phyloP scores from a whole-genome alignment of 768 basidiomycete genomes.

The Auriscalpium microsporum region DNA sequence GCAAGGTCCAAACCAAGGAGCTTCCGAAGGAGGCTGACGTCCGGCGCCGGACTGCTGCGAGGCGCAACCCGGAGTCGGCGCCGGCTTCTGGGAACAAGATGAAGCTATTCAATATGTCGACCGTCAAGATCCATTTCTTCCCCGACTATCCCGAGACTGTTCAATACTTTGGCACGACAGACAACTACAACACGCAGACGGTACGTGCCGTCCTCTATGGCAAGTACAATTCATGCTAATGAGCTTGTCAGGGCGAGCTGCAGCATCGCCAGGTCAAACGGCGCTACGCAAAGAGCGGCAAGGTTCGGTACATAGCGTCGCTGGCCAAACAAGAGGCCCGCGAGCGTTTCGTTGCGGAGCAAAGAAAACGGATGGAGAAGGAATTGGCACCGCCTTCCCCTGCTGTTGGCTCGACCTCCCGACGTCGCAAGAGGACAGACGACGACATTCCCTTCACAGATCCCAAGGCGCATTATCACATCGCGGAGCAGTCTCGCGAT shows the following conservation, averaged over 20 bases:
- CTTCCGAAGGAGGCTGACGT: too few relatives aligned
- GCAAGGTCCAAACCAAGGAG: too few relatives aligned
- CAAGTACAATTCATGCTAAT: not conserved
- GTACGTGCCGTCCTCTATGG: constrained; percentile 4
- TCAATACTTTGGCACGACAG: not conserved
- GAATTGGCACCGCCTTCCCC: not conserved
- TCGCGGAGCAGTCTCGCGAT: not conserved
- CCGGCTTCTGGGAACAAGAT: too few relatives aligned
- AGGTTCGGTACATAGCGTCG: constrained; percentile 9
- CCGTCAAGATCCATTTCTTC: too few relatives aligned
- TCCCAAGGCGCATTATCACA: not conserved
- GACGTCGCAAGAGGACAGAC: not conserved
- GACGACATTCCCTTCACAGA: not conserved
- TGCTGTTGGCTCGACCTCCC: not conserved
- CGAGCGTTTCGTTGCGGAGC: not conserved
- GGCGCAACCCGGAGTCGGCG: too few relatives aligned
- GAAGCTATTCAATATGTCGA: too few relatives aligned
- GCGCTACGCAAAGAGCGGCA: constrained; percentile 18
- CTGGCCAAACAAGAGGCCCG: not conserved
- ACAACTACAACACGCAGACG: not conserved
- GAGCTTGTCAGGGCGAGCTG: not conserved
- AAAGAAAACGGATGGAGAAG: not conserved
- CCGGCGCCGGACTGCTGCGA: too few relatives aligned
- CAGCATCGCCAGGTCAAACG: constrained; percentile 2
- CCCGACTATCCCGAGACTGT: constrained; percentile 20